Conservation (phyloP, 768 basidiomycete species). For the Tephrocybe rancida region DNA sequence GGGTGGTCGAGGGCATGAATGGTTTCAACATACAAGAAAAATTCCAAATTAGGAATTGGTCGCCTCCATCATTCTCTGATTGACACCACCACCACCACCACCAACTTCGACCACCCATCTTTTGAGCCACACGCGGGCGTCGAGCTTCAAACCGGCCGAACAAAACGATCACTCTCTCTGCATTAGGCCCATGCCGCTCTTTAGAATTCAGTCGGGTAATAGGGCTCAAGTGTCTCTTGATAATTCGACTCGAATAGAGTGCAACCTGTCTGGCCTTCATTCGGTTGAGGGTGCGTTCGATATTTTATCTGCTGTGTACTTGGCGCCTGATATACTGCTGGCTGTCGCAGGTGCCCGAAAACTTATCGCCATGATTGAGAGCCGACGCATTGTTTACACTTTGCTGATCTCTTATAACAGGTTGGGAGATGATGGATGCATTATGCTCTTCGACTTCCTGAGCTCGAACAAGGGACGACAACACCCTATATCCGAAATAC, state of each 20-base stretch:
- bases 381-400: conserved; percentile 50
- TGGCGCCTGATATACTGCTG: neutral
- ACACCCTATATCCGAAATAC: conserved; percentile 54
- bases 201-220: neutral
- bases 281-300: conserved; percentile 24
- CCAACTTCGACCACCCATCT: too few species aligned
- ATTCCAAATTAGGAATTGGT: too few species aligned
- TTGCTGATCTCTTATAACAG: conserved; percentile 58
- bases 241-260: conserved; percentile 25
- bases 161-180: too few species aligned
- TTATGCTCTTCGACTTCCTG: conserved; percentile 56
- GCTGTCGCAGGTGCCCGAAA: conserved; percentile 45
- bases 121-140: too few species aligned
- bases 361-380: conserved; percentile 48
- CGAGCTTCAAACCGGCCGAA: too few species aligned
- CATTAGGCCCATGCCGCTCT: neutral
- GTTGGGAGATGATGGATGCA: conserved; percentile 60
- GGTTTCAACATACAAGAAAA: too few species aligned
- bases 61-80: too few species aligned
- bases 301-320: neutral
- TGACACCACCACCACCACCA: too few species aligned
- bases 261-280: conserved; percentile 26
- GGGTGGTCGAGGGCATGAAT: too few species aligned
- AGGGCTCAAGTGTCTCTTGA: neutral
- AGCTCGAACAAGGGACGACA: conserved; percentile 46